Conservation (phyloP, 352 stramenopile genomes). For the Pythium pectinolyticum region DNA sequence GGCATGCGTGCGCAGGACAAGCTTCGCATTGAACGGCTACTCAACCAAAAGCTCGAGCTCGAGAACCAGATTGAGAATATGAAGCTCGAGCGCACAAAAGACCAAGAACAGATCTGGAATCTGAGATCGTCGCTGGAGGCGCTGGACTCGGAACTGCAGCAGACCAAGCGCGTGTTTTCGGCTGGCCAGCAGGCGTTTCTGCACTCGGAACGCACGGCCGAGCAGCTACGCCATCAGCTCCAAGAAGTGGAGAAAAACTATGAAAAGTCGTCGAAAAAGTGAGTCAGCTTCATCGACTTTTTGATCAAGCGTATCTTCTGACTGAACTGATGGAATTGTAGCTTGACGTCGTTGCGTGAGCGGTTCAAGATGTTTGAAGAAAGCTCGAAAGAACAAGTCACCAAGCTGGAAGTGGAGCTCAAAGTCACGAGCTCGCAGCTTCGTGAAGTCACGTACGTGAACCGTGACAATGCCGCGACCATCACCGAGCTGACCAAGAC, state of each 20-base stretch:
- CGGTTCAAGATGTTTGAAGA: conserved; percentile 80
- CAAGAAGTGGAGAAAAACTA: conserved; percentile 79
- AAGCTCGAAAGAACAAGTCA: conserved; percentile 75
- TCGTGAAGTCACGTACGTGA: conserved; percentile 72
- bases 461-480: conserved; percentile 63
- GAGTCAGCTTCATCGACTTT: background rate
- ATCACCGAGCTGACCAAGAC: conserved; percentile 65
- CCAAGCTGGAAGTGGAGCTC: conserved; percentile 79
- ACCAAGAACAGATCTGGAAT: conserved; percentile 76
- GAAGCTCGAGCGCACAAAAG: conserved; percentile 54
- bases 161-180: conserved; percentile 79
- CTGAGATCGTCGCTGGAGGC: conserved; percentile 62
- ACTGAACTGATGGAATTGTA: conserved; percentile 21
- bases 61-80: conserved; percentile 59
- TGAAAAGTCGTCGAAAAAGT: conserved; percentile 76
- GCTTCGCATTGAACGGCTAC: conserved; percentile 66
- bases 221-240: conserved; percentile 65
- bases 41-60: conserved; percentile 81
- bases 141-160: conserved; percentile 75
- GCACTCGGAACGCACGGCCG: conserved; percentile 63
- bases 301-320: background rate
- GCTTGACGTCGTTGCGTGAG: conserved; percentile 60
- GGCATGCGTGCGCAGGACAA: conserved; percentile 81
- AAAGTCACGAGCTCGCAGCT: conserved; percentile 71
- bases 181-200: conserved; percentile 75